These are phyloP conservation scores for Arthrobotrys pseudoclavata DNA, from an alignment of 2,329 filamentous ascomycete genomes.

Conservation along the genomic window DNA sequence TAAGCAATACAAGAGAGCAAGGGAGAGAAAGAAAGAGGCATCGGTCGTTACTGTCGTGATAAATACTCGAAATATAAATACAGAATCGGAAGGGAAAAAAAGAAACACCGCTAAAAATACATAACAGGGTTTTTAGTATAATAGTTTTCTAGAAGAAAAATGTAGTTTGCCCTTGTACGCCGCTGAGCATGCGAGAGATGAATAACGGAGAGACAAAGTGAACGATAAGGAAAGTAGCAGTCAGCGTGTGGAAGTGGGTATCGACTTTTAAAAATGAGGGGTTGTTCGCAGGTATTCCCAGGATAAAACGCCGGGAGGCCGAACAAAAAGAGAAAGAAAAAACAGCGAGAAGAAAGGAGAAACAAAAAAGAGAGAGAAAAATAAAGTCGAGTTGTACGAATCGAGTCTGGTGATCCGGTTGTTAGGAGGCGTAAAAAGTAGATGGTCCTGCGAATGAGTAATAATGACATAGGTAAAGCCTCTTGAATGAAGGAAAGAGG, in stretches of 20 bases:
- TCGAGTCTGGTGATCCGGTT: not conserved
- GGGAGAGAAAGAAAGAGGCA: not conserved
- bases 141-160: not conserved
- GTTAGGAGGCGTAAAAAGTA: not conserved
- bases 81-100: not conserved
- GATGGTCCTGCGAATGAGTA: not conserved
- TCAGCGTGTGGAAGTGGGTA: not conserved
- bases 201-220: not conserved
- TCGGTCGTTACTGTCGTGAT: constrained; percentile 33
- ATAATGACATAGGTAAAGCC: not conserved
- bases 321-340: not conserved
- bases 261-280: not conserved
- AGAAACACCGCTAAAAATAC: not conserved
- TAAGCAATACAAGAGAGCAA: no score
- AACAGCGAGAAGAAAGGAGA: not conserved
- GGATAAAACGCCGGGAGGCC: not conserved
- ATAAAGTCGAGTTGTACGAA: no score
- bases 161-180: not conserved
- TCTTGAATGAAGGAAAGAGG: constrained; percentile 7
- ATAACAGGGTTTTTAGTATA: not conserved
- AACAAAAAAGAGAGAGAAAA: not conserved
- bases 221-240: not conserved
- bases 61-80: constrained; percentile 1
- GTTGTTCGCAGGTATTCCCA: not conserved
- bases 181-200: not conserved